A percentile compares a stretch with the other conserved stretches of the same genome.
phyloP scores from a whole-genome alignment of 352 stramenopile species.

The Globisporangium irregulare region DNA sequence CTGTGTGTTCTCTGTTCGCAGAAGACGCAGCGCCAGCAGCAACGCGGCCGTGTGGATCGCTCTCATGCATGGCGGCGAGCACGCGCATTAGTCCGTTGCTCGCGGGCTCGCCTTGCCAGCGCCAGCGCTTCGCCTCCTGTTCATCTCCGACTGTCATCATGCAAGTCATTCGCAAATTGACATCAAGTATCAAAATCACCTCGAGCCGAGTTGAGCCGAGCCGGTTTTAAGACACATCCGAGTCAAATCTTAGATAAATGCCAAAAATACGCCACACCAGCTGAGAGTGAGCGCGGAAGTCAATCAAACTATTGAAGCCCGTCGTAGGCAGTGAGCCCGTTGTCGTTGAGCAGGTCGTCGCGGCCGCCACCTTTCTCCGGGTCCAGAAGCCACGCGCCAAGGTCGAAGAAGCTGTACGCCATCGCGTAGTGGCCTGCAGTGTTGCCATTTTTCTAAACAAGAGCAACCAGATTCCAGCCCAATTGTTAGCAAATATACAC shows the following conservation, averaged over 20 bases:
- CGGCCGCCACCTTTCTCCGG: conserved; percentile 80
- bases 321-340: conserved; percentile 90
- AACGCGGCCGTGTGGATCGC: not conserved
- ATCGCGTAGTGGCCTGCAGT: conserved; percentile 93
- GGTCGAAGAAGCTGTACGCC: conserved; percentile 89
- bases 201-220: not conserved
- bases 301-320: conserved; percentile 41
- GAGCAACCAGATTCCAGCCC: not conserved
- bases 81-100: conserved; percentile 34
- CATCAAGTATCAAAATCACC: not conserved
- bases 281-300: not conserved
- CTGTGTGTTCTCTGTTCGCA: not conserved
- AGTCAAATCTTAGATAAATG: not conserved
- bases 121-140: conserved; percentile 11
- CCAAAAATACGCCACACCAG: not conserved
- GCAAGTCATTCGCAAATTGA: not conserved
- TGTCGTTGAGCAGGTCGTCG: conserved; percentile 89
- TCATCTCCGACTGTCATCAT: not conserved
- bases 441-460: conserved; percentile 72
- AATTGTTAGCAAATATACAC: conserved; percentile 8
- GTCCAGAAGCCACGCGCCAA: conserved; percentile 90
- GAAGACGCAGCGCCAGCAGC: not conserved
- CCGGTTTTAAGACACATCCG: not conserved
- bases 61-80: conserved; percentile 23
- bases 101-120: conserved; percentile 19